Percentiles rank a stretch among this genome's conserved stretches.
phyloP scores from a whole-genome alignment of 306 rosid genomes.

The Dalbergia cochinchinensis region DNA sequence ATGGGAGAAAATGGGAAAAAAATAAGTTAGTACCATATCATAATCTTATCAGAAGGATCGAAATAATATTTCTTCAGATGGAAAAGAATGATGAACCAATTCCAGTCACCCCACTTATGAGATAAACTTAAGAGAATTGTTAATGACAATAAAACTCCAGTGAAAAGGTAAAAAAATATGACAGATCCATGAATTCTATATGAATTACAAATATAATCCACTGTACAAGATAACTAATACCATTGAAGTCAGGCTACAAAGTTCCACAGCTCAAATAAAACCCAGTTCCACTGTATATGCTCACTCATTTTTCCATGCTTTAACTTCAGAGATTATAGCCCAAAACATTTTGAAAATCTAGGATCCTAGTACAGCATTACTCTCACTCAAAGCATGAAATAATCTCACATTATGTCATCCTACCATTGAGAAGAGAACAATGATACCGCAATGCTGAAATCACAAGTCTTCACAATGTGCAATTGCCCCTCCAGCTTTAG shows the following conservation, averaged over 20 bases:
- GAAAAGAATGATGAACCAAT: neutral
- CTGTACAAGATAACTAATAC: constrained; percentile 16
- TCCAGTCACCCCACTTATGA: neutral
- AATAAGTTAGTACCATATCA: neutral
- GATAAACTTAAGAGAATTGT: neutral
- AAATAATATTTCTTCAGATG: neutral
- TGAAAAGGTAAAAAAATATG: neutral
- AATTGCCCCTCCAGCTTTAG: constrained; percentile 1
- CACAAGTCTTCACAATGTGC: neutral
- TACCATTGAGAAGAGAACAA: constrained; percentile 24
- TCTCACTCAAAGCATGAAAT: constrained; percentile 3
- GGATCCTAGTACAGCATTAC: constrained; percentile 27
- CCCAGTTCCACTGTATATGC: neutral
- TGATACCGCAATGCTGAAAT: constrained; percentile 14
- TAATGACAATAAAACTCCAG: neutral
- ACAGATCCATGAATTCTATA: neutral
- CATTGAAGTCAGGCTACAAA: neutral
- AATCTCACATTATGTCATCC: neutral
- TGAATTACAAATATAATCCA: no score
- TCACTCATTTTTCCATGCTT: constrained; percentile 4
- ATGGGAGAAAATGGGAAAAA: neutral
- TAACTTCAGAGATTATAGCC: constrained; percentile 1
- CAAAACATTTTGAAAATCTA: constrained; percentile 26
- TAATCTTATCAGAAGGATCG: neutral
- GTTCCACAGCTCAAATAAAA: constrained; percentile 23